These are phyloP conservation scores for Pseudognaphalium luteoalbum DNA, from an alignment of 129 eudicot genomes.

Conservation along the genomic window DNA sequence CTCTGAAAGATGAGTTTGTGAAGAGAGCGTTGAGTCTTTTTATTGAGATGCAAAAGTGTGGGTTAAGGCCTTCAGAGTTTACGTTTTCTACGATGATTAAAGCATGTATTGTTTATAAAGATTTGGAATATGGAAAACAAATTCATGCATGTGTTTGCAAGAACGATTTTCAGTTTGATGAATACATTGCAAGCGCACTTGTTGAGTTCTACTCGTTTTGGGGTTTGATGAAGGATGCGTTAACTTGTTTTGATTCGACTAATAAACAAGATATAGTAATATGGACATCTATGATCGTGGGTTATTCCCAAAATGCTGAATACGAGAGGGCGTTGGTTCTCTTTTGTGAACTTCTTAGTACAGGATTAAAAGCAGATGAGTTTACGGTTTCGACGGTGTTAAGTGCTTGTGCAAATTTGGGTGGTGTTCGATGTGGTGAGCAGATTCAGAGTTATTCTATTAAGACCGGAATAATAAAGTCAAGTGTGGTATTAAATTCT, in stretches of 20 bases:
- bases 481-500: conserved; percentile 38
- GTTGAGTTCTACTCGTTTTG: conserved; percentile 44
- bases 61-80: conserved; percentile 39
- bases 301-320: conserved; percentile 43
- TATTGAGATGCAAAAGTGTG: conserved; percentile 40
- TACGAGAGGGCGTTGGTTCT: conserved; percentile 35
- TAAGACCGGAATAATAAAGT: conserved; percentile 35
- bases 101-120: conserved; percentile 36
- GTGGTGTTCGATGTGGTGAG: conserved; percentile 44
- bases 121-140: conserved; percentile 44
- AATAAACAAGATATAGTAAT: conserved; percentile 41
- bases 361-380: conserved; percentile 45
- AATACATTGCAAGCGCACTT: conserved; percentile 46
- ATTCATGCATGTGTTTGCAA: conserved; percentile 47
- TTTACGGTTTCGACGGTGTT: conserved; percentile 39
- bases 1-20: background rate
- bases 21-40: conserved; percentile 34
- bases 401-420: conserved; percentile 50
- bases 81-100: conserved; percentile 49
- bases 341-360: conserved; percentile 34
- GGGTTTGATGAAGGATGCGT: conserved; percentile 28
- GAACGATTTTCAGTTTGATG: conserved; percentile 42
- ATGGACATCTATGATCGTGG: conserved; percentile 53
- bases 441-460: conserved; percentile 49
- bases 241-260: conserved; percentile 33